phyloP scores from a whole-genome alignment of 441 rosid genomes.

The Gossypium aridum region DNA sequence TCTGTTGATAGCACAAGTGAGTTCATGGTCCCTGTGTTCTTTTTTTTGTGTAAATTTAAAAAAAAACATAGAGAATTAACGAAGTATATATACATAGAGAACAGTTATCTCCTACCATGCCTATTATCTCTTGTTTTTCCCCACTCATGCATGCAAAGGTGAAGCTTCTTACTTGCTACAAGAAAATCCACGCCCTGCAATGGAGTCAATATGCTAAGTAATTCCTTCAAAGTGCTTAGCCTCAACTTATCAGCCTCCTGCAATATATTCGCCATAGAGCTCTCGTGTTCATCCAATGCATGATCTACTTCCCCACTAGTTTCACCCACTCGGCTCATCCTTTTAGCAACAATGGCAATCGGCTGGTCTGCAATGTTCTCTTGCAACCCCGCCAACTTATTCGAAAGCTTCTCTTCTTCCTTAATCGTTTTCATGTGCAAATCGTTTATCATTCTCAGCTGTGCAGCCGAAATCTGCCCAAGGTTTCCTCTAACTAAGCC shows the following conservation, averaged over 20 bases:
- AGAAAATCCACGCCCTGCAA: slow-evolving; percentile 22
- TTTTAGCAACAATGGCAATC: slow-evolving; percentile 23
- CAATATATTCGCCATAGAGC: slow-evolving; percentile 25
- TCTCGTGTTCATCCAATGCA: slow-evolving; percentile 31
- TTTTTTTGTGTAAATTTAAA: no score
- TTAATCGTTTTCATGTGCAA: slow-evolving; percentile 31
- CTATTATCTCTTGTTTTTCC: slow-evolving; percentile 29
- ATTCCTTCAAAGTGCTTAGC: slow-evolving; percentile 29
- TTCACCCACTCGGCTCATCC: slow-evolving; percentile 1
- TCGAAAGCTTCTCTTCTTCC: slow-evolving; percentile 40
- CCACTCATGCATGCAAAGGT: slow-evolving; percentile 34
- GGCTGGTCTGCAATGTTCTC: slow-evolving; percentile 50
- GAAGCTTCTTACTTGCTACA: slow-evolving; percentile 24
- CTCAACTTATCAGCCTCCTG: slow-evolving; percentile 38
- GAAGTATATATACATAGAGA: not conserved
- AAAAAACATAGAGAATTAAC: no score
- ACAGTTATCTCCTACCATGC: not conserved
- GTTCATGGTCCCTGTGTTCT: no score
- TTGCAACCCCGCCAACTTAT: slow-evolving; percentile 31
- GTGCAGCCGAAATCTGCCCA: slow-evolving; percentile 27
- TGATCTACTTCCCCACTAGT: slow-evolving; percentile 17
- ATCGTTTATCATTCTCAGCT: slow-evolving; percentile 24
- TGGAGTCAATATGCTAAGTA: slow-evolving; percentile 15
- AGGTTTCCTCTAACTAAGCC: slow-evolving; percentile 10
- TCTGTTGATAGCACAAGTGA: no score